Evolutionary conservation across 75 land plant genomes (phyloP).

Genomic region (Adiantum capillusveneris): DNA sequence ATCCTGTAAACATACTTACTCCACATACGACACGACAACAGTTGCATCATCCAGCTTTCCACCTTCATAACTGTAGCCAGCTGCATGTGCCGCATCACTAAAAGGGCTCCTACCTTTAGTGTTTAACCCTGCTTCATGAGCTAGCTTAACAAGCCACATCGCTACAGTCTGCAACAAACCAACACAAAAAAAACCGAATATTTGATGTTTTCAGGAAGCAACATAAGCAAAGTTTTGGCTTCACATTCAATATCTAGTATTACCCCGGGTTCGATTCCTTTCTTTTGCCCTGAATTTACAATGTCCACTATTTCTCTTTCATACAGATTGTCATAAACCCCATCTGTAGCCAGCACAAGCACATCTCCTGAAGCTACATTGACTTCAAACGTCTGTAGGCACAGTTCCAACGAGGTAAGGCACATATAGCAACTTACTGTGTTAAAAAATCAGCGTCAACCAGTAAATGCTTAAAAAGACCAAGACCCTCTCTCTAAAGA

Average conservation of each 20-base stretch:
- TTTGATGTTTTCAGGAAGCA: no score
- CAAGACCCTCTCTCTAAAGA: no score
- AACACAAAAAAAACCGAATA: neutral
- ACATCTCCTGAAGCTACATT: slow-evolving; percentile 66
- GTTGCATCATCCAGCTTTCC: slow-evolving; percentile 90
- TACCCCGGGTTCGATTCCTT: neutral
- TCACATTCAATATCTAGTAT: no score
- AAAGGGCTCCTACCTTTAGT: slow-evolving; percentile 56
- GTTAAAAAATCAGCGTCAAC: no score
- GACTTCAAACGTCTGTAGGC: slow-evolving; percentile 51
- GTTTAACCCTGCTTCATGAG: slow-evolving; percentile 54
- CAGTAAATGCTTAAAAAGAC: no score
- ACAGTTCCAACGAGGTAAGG: neutral
- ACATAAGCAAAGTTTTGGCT: no score
- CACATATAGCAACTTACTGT: no score
- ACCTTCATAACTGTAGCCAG: slow-evolving; percentile 54
- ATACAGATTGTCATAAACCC: slow-evolving; percentile 82
- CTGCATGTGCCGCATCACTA: slow-evolving; percentile 58
- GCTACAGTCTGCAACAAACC: slow-evolving; percentile 55
- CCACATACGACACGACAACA: slow-evolving; percentile 51
- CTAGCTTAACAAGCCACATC: slow-evolving; percentile 42
- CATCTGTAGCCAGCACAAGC: slow-evolving; percentile 72
- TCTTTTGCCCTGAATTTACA: slow-evolving; percentile 11
- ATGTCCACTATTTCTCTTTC: slow-evolving; percentile 57
- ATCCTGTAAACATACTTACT: no score